Evolutionary conservation across 305 asterid genomes (phyloP).

Genomic region (Fraxinus ornus): DNA sequence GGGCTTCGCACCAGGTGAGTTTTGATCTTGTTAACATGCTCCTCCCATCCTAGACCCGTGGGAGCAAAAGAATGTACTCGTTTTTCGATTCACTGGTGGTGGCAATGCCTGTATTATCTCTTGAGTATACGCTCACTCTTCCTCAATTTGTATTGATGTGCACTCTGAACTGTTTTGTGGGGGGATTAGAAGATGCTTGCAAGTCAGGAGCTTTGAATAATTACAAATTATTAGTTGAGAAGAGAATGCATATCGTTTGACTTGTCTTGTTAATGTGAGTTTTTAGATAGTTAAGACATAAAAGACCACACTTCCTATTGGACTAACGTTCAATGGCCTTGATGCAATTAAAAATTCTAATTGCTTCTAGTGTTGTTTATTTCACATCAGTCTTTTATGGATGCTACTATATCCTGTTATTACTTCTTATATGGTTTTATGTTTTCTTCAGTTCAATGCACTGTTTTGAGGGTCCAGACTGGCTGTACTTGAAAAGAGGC

Average conservation of each 20-base stretch:
- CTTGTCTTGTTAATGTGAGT: not conserved
- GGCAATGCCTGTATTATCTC: not conserved
- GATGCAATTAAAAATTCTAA: constrained; percentile 4
- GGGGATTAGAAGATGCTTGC: constrained; percentile 8
- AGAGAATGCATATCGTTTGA: constrained; percentile 11
- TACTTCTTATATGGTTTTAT: constrained; percentile 23
- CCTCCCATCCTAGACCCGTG: not conserved
- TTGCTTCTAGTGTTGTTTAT: constrained; percentile 12
- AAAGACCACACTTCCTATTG: not conserved
- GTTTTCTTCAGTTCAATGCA: constrained; percentile 83
- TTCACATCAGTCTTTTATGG: constrained; percentile 13
- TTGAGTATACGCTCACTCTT: not conserved
- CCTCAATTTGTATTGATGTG: not conserved
- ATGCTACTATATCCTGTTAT: constrained; percentile 1
- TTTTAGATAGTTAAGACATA: not conserved
- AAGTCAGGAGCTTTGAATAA: constrained; percentile 3
- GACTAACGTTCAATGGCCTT: not conserved
- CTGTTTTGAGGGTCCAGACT: constrained; percentile 95
- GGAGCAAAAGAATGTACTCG: constrained; percentile 3
- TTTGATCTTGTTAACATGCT: constrained; percentile 18
- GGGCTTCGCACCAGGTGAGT: constrained; percentile 84
- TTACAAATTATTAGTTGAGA: constrained; percentile 6
- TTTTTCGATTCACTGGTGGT: not conserved
- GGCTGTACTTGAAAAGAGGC: constrained; percentile 88
- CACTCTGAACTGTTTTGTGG: not conserved